A percentile compares a stretch with the other conserved stretches of the same genome.
Conservation (phyloP, 164 flowering plant species). For the Hamamelis virginiana region DNA sequence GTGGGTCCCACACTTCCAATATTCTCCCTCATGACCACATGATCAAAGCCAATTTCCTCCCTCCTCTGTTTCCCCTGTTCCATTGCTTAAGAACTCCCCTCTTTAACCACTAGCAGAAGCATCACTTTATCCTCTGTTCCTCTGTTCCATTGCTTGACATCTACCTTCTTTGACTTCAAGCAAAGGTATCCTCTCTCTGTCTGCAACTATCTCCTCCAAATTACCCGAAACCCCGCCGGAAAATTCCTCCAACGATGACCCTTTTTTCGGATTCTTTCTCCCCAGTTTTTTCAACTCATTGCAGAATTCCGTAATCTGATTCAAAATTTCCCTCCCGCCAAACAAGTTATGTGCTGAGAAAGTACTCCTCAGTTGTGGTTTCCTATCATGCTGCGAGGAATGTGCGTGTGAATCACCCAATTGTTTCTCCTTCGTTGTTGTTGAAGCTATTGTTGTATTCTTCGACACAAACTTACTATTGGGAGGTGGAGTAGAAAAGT, state of each 20-base stretch:
- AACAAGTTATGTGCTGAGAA: neutral
- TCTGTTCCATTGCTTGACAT: no score
- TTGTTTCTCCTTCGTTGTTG: neutral
- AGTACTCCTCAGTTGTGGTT: neutral
- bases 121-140: no score
- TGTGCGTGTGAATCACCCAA: neutral
- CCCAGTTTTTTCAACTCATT: neutral
- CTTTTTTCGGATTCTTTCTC: neutral
- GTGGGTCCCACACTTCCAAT: no score
- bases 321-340: neutral
- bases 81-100: no score
- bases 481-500: neutral
- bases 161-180: neutral
- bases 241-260: neutral
- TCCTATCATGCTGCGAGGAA: neutral
- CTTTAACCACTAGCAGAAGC: no score
- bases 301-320: neutral
- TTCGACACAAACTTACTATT: neutral
- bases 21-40: no score
- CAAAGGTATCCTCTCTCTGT: slow-evolving; percentile 15
- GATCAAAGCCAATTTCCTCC: no score
- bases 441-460: neutral
- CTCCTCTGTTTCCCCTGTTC: no score
- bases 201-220: neutral
- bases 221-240: neutral